These are phyloP conservation scores for Trichoderma arundinaceum DNA, from an alignment of 2,329 filamentous ascomycete species.

Conservation along the genomic window DNA sequence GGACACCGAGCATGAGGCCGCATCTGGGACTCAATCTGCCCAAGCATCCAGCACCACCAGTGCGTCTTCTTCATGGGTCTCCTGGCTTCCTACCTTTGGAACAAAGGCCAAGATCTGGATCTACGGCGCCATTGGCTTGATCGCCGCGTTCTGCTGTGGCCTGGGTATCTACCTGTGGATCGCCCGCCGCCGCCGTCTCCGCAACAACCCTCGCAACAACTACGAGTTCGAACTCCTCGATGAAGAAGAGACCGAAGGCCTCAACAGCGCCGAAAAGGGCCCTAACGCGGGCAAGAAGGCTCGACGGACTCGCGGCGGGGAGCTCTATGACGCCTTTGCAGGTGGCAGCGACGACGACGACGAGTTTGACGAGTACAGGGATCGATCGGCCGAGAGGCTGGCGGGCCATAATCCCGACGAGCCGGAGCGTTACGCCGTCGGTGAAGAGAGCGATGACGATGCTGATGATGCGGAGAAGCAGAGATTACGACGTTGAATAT, in stretches of 20 bases:
- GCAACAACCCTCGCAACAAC: slow-evolving; percentile 75
- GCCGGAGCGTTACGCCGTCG: slow-evolving; percentile 57
- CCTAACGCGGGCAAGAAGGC: slow-evolving; percentile 49
- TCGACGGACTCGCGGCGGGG: slow-evolving; percentile 72
- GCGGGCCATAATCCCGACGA: slow-evolving; percentile 42
- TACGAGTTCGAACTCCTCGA: slow-evolving; percentile 96
- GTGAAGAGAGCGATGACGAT: slow-evolving; percentile 52
- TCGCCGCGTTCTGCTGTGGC: slow-evolving; percentile 79
- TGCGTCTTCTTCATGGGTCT: slow-evolving; percentile 75
- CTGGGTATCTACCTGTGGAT: slow-evolving; percentile 83
- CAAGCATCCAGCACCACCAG: slow-evolving; percentile 49
- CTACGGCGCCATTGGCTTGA: slow-evolving; percentile 82
- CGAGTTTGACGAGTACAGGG: slow-evolving; percentile 53
- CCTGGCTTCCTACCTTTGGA: slow-evolving; percentile 89
- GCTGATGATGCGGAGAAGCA: slow-evolving; percentile 36
- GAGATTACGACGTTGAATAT: slow-evolving; percentile 35
- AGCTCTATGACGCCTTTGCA: slow-evolving; percentile 97
- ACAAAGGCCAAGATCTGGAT: slow-evolving; percentile 93
- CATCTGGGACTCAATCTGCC: slow-evolving; percentile 42
- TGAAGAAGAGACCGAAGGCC: slow-evolving; percentile 72
- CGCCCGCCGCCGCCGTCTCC: slow-evolving; percentile 76
- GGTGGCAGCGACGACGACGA: slow-evolving; percentile 76
- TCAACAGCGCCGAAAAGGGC: slow-evolving; percentile 55
- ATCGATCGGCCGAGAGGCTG: slow-evolving; percentile 43
- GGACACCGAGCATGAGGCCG: slow-evolving; percentile 36